A percentile compares a stretch with the other conserved stretches of the same genome.
These are phyloP conservation scores for Eucalyptus guilfoylei DNA, from an alignment of 345 rosid species.

Conservation along the genomic window DNA sequence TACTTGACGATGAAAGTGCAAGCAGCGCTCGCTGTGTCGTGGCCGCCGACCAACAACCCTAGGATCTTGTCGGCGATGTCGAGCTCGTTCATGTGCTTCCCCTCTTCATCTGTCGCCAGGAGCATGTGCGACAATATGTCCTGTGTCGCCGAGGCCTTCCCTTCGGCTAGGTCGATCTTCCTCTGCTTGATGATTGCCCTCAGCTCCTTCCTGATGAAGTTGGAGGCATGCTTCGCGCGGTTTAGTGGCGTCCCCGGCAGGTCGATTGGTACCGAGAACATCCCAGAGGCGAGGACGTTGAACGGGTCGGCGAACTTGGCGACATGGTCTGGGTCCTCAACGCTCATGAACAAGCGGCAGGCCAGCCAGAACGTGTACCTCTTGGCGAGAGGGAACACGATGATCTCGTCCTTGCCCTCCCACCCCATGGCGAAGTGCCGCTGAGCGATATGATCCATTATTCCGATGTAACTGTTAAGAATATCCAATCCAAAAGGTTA, in stretches of 20 bases:
- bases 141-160: constrained; percentile 1
- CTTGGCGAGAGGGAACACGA: constrained; percentile 5
- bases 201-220: constrained; percentile 5
- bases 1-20: constrained; percentile 7
- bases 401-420: not conserved
- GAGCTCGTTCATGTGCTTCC: constrained; percentile 7
- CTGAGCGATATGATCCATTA: constrained; percentile 6
- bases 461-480: constrained; percentile 2
- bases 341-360: not conserved
- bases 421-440: constrained; percentile 5
- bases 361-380: constrained; percentile 7
- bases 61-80: constrained; percentile 7
- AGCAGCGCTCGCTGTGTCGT: constrained; percentile 9
- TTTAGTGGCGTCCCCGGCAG: constrained; percentile 1
- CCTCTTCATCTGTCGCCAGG: constrained; percentile 2
- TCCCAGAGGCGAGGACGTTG: not conserved
- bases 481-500: not conserved
- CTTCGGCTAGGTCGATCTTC: not conserved
- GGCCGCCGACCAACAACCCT: constrained; percentile 1
- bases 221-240: not conserved
- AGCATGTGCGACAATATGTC: constrained; percentile 9
- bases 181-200: constrained; percentile 1
- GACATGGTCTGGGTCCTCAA: constrained; percentile 2
- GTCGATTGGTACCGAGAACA: constrained; percentile 5
- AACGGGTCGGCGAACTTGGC: constrained; percentile 4